phyloP scores from a whole-genome alignment of 768 basidiomycete species.

The Fomitopsis pulvina region DNA sequence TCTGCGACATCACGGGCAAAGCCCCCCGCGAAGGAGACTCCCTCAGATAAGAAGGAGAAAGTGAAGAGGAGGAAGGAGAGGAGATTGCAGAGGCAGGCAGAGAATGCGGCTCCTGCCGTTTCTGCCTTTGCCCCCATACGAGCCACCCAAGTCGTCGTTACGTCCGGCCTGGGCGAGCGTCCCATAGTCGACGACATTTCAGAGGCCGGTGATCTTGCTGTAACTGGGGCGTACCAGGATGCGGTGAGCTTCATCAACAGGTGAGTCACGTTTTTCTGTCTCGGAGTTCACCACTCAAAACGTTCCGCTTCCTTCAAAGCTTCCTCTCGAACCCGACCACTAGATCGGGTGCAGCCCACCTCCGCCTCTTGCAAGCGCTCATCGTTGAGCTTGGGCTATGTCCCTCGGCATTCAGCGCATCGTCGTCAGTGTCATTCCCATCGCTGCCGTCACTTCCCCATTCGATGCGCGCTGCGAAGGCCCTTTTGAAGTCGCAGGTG shows the following conservation, averaged over 20 bases:
- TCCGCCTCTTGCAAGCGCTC: constrained; percentile 64
- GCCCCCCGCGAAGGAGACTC: not conserved
- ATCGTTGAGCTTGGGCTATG: constrained; percentile 68
- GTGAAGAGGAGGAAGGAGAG: not conserved
- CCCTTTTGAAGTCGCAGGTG: constrained; percentile 54
- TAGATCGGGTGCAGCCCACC: constrained; percentile 34
- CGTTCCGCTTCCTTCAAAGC: constrained; percentile 1
- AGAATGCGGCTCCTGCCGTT: not conserved
- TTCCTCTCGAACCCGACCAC: constrained; percentile 39
- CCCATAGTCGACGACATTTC: constrained; percentile 48
- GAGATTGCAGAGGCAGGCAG: not conserved
- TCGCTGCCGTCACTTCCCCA: constrained; percentile 42
- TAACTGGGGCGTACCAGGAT: constrained; percentile 43
- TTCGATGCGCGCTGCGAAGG: constrained; percentile 61
- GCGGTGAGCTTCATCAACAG: constrained; percentile 53
- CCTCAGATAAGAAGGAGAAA: constrained; percentile 1
- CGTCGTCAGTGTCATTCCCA: constrained; percentile 23
- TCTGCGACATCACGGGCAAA: not conserved
- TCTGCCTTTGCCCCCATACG: no score
- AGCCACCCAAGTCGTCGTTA: not conserved
- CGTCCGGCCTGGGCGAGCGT: constrained; percentile 28
- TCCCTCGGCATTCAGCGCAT: constrained; percentile 8
- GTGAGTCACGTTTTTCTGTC: constrained; percentile 34
- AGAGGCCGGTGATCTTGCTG: constrained; percentile 29
- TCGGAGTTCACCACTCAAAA: not conserved